These are phyloP conservation scores for Suillus cothurnatus DNA, from an alignment of 768 basidiomycete species.

Conservation along the genomic window DNA sequence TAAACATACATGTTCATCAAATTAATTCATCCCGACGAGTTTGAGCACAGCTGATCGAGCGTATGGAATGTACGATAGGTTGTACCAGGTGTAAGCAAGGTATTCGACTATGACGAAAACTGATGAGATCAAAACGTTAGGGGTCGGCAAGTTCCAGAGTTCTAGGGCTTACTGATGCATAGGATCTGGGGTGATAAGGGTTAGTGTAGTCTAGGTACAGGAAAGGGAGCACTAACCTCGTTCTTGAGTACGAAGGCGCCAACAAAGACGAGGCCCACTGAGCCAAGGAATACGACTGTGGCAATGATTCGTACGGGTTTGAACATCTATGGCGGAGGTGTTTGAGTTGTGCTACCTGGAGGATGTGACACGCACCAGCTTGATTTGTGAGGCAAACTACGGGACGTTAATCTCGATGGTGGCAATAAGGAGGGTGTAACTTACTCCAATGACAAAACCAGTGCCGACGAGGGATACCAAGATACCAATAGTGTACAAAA, in stretches of 20 bases:
- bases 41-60: slow-evolving; percentile 76
- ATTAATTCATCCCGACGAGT: slow-evolving; percentile 49
- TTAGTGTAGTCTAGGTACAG: background rate
- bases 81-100: slow-evolving; percentile 91
- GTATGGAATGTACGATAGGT: slow-evolving; percentile 88
- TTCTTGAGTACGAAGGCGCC: slow-evolving; percentile 78
- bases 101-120: slow-evolving; percentile 93
- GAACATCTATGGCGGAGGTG: slow-evolving; percentile 70
- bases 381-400: slow-evolving; percentile 79
- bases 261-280: slow-evolving; percentile 83
- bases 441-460: slow-evolving; percentile 87
- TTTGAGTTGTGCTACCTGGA: background rate
- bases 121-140: slow-evolving; percentile 27
- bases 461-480: slow-evolving; percentile 84
- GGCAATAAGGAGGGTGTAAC: slow-evolving; percentile 30
- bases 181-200: slow-evolving; percentile 49
- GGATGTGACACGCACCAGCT: slow-evolving; percentile 54
- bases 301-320: slow-evolving; percentile 88
- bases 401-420: slow-evolving; percentile 1
- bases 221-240: slow-evolving; percentile 48
- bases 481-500: slow-evolving; percentile 81
- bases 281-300: slow-evolving; percentile 73
- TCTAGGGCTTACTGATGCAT: slow-evolving; percentile 54
- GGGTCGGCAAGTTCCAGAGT: background rate
- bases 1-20: slow-evolving; percentile 3